Conservation (phyloP, 1,139 yeast species). For the Pichia sp. region DNA sequence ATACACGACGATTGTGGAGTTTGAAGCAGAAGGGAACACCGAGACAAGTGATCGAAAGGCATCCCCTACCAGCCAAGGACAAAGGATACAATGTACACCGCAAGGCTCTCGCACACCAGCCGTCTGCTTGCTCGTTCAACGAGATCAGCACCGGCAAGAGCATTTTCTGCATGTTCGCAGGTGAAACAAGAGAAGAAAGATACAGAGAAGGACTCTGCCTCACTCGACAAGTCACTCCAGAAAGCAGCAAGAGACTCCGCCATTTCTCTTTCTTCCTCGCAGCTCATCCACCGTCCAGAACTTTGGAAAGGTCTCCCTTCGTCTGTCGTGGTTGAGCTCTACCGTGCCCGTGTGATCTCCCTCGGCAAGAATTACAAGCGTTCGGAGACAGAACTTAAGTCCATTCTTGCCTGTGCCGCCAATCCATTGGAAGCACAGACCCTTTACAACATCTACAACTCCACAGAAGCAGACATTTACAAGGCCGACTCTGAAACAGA, state of each 20-base stretch:
- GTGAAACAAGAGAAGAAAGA: slow-evolving; percentile 4
- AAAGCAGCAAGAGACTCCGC: slow-evolving; percentile 13
- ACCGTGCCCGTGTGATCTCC: slow-evolving; percentile 50
- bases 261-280: slow-evolving; percentile 21
- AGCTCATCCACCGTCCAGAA: slow-evolving; percentile 44
- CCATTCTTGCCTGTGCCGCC: slow-evolving; percentile 38
- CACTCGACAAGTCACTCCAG: slow-evolving; percentile 8
- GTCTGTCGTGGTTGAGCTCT: slow-evolving; percentile 56
- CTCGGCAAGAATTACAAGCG: slow-evolving; percentile 58
- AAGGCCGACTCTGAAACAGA: slow-evolving; percentile 33
- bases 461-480: slow-evolving; percentile 34
- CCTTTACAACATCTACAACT: slow-evolving; percentile 33
- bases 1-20: too few relatives aligned
- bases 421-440: slow-evolving; percentile 26
- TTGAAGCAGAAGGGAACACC: neutral
- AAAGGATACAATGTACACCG: neutral
- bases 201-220: neutral
- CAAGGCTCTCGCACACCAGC: neutral
- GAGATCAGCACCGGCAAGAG: neutral
- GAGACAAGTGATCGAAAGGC: neutral
- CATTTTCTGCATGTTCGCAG: slow-evolving; percentile 1
- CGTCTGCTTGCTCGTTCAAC: neutral
- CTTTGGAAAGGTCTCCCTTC: slow-evolving; percentile 68
- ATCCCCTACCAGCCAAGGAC: neutral
- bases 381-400: slow-evolving; percentile 43